These are phyloP conservation scores for Claviceps africana DNA, from an alignment of 2,329 filamentous ascomycete genomes.

Conservation along the genomic window DNA sequence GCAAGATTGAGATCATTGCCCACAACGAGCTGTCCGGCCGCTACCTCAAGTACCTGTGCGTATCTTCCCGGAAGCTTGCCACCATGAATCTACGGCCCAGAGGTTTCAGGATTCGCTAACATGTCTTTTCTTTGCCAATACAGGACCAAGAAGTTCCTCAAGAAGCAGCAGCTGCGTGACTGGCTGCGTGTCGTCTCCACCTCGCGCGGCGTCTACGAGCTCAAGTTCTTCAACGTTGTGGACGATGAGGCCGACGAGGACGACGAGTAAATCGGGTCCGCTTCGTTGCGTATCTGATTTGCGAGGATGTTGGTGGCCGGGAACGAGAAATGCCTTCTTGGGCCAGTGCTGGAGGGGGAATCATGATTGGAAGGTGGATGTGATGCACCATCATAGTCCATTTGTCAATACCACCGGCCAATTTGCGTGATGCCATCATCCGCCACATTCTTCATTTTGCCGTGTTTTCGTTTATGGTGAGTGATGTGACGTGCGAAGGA, in stretches of 20 bases:
- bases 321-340: constrained; percentile 2
- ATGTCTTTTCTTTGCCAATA: not conserved
- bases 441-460: not conserved
- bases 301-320: constrained; percentile 1
- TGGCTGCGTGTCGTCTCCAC: constrained; percentile 99
- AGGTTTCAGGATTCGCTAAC: not conserved
- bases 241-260: constrained; percentile 97
- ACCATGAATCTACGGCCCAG: not conserved
- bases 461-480: not conserved
- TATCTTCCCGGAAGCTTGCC: constrained; percentile 11
- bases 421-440: constrained; percentile 7
- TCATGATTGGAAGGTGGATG: not conserved
- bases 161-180: constrained; percentile 99
- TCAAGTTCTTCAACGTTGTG: constrained; percentile 99
- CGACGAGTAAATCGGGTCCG: constrained; percentile 63
- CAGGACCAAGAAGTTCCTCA: constrained; percentile 99
- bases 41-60: constrained; percentile 99
- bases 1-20: constrained; percentile 94
- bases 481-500: not conserved
- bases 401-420: constrained; percentile 15
- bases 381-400: not conserved
- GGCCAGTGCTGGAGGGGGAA: not conserved
- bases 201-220: constrained; percentile 95
- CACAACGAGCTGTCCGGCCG: constrained; percentile 97
- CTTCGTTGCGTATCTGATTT: constrained; percentile 4